phyloP scores from a whole-genome alignment of 768 basidiomycete genomes.

The Filobasidium floriforme region DNA sequence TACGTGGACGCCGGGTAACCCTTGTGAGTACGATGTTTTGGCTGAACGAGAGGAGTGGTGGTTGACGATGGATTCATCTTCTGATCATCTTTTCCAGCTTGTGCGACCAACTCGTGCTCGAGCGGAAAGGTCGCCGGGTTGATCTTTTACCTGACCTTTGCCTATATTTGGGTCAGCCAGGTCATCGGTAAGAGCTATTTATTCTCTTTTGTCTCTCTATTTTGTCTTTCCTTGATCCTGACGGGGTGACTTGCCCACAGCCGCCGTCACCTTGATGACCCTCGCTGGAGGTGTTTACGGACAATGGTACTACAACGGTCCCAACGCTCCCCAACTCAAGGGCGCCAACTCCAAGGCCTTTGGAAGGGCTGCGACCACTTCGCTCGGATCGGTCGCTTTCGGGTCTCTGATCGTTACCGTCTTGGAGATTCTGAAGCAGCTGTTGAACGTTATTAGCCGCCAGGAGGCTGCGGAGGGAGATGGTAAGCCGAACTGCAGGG shows the following conservation, averaged over 20 bases:
- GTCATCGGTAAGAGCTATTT: conserved; percentile 51
- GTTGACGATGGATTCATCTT: neutral
- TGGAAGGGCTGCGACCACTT: conserved; percentile 65
- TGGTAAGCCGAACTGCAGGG: conserved; percentile 49
- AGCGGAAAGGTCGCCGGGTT: conserved; percentile 68
- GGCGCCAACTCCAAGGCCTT: conserved; percentile 66
- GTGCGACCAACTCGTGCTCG: conserved; percentile 55
- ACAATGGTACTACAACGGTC: conserved; percentile 77
- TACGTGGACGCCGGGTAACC: conserved; percentile 70
- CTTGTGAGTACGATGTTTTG: conserved; percentile 49
- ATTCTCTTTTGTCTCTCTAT: neutral
- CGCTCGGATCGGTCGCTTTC: conserved; percentile 77
- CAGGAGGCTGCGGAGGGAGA: conserved; percentile 41
- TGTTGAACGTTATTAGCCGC: conserved; percentile 49
- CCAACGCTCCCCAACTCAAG: conserved; percentile 48
- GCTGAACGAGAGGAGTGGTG: neutral
- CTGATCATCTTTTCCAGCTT: conserved; percentile 21
- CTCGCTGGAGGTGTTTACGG: conserved; percentile 73
- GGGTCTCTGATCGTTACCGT: conserved; percentile 75
- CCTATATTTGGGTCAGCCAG: conserved; percentile 79
- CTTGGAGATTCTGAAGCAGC: conserved; percentile 59
- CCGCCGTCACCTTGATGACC: conserved; percentile 66
- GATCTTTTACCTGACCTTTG: conserved; percentile 68
- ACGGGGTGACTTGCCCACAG: neutral
- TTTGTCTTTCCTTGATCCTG: neutral